phyloP scores from a whole-genome alignment of 164 flowering plant species.

The Umbilicus rupestris region DNA sequence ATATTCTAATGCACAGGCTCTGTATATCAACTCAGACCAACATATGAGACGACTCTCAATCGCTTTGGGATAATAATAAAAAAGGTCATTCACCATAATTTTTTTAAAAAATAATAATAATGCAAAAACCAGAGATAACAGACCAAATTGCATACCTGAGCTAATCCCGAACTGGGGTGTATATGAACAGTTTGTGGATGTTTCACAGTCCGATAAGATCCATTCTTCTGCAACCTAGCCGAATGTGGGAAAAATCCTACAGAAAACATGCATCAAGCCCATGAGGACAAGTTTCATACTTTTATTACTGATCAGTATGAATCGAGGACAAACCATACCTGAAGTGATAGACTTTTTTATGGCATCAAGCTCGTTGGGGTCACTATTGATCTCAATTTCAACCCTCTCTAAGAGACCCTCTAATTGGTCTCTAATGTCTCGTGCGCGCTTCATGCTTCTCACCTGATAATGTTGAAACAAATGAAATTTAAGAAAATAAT shows the following conservation, averaged over 20 bases:
- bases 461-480: constrained; percentile 31
- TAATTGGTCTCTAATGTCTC: constrained; percentile 87
- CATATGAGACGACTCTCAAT: too few species aligned
- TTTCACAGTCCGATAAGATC: constrained; percentile 83
- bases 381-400: constrained; percentile 65
- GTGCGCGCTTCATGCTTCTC: constrained; percentile 94
- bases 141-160: constrained; percentile 45
- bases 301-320: background rate
- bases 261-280: background rate
- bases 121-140: background rate
- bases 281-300: background rate
- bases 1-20: too few species aligned
- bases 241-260: constrained; percentile 84
- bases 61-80: too few species aligned
- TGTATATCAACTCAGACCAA: constrained; percentile 2
- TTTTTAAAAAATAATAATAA: too few species aligned
- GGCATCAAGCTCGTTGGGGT: constrained; percentile 55
- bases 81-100: too few species aligned
- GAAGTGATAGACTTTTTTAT: constrained; percentile 80
- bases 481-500: background rate
- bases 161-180: constrained; percentile 90
- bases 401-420: constrained; percentile 91
- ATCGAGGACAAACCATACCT: constrained; percentile 27
- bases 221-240: constrained; percentile 79
- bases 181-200: constrained; percentile 85